Percentiles rank a stretch among this genome's conserved stretches.
Conservation (phyloP, 768 basidiomycete genomes). For the Tricholoma bakamatsutake region DNA sequence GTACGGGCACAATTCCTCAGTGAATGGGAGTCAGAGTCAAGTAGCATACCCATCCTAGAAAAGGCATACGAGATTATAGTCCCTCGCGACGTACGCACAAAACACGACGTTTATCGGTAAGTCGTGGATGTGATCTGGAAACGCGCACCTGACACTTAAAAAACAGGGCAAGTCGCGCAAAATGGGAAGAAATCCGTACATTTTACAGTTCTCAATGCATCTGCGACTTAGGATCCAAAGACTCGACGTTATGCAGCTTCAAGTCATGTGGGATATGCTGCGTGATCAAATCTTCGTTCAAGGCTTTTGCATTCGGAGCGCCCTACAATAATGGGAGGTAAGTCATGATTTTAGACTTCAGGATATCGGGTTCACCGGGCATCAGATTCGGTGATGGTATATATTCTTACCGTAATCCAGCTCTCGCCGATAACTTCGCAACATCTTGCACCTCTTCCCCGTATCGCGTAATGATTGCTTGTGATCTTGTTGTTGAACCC, state of each 20-base stretch:
- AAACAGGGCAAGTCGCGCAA: slow-evolving; percentile 29
- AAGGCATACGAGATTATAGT: slow-evolving; percentile 51
- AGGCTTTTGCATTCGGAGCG: slow-evolving; percentile 49
- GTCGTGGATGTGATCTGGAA: slow-evolving; percentile 8
- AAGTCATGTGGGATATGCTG: slow-evolving; percentile 62
- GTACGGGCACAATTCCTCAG: slow-evolving; percentile 45
- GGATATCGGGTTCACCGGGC: neutral
- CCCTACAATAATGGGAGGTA: slow-evolving; percentile 51
- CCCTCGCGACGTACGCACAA: slow-evolving; percentile 35
- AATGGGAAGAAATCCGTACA: slow-evolving; percentile 45
- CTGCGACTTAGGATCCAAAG: slow-evolving; percentile 59
- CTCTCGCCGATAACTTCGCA: slow-evolving; percentile 50
- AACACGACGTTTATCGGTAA: slow-evolving; percentile 46
- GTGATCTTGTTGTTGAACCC: slow-evolving; percentile 44
- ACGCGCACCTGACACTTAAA: slow-evolving; percentile 4
- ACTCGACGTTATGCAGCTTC: slow-evolving; percentile 45
- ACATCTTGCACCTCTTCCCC: slow-evolving; percentile 65
- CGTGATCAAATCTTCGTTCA: slow-evolving; percentile 53
- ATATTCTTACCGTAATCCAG: slow-evolving; percentile 58
- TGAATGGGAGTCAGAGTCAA: slow-evolving; percentile 45
- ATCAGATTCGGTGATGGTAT: slow-evolving; percentile 55
- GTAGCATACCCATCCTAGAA: slow-evolving; percentile 36
- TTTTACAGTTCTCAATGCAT: slow-evolving; percentile 65
- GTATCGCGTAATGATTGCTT: slow-evolving; percentile 60
- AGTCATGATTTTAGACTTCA: slow-evolving; percentile 10